Evolutionary conservation across 441 rosid genomes (phyloP), one percentile per base, ranked within the genome.

Genomic region (Adansonia rubrostipa): DNA sequence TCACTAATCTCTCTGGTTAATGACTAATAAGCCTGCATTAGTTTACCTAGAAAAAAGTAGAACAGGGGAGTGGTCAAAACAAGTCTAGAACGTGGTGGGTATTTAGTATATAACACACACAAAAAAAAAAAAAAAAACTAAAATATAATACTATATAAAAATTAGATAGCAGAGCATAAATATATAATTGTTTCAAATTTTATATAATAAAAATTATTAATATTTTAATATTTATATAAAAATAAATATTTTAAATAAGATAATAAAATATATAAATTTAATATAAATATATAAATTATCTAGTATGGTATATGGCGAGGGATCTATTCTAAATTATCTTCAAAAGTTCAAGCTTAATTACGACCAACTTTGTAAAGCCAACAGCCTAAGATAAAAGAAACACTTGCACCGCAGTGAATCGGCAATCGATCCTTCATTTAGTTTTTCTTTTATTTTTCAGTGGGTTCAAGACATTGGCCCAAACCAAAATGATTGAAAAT

Each of bases 41-140:
- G 22, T 67, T 67, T 66, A 65, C 70, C 51, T n/a, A 67, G 14
- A 66, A 19, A 65, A n/a, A 66, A 19, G n/a, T 9, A 28, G 44
- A 20, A 58, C 20, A 33, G 8, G 28, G 8, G 15, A 66, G 4
- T 13, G 54, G n/a, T 50, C 15, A 44, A 44, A 4, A 8, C 24
- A 66, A 42, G 51, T 66, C 51, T 17, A 17, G 6, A 42, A 10
- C 28, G 50, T 66, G 51, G 24, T 65, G 24, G 71, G 11, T n/a
- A 66, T 63, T 63, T 14, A 9, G 9, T 17, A 28, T 13, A 2
- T 28, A 28, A 28, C 1, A 28, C 36, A n/a, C n/a, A n/a, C n/a
- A n/a, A 28, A 1, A 28, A 28, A 28, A 28, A 28, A 28, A 28
- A 28, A 28, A 28, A 28, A 28, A 28, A 28, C 36, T 28, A 28